Evolutionary conservation across 2,329 filamentous ascomycete genomes (phyloP).

Genomic region (Talaromyces atroroseus): DNA sequence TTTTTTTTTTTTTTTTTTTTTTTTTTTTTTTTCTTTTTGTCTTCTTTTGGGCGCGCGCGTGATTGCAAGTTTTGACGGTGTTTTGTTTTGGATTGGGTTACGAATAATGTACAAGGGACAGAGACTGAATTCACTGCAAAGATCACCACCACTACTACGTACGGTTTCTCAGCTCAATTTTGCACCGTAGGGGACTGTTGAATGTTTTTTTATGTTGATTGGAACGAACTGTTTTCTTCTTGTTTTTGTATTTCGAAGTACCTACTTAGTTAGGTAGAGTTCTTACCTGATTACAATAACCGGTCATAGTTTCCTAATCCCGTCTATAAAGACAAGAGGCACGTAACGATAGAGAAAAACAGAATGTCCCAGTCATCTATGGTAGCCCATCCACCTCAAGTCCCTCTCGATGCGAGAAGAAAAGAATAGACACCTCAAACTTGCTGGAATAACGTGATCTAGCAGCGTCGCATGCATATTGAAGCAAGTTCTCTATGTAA

Average conservation of each 20-base stretch:
- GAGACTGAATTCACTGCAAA: background rate
- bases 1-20: background rate
- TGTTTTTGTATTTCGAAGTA: too few relatives aligned
- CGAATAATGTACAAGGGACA: background rate
- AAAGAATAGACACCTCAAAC: conserved; percentile 44
- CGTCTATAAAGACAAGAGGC: too few relatives aligned
- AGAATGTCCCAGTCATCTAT: conserved; percentile 43
- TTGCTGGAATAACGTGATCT: conserved; percentile 36
- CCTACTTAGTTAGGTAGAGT: too few relatives aligned
- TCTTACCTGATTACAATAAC: too few relatives aligned
- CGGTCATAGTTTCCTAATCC: too few relatives aligned
- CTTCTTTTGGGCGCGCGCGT: background rate
- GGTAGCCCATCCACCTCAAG: conserved; percentile 38
- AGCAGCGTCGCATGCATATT: conserved; percentile 1
- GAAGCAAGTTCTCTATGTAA: background rate
- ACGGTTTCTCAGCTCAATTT: too few relatives aligned
- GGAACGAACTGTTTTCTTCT: too few relatives aligned
- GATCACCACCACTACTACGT: background rate
- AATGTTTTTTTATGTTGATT: too few relatives aligned
- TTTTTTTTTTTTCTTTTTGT: background rate
- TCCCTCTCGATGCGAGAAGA: conserved; percentile 9
- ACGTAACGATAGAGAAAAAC: too few relatives aligned
- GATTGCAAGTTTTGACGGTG: background rate
- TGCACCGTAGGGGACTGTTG: too few relatives aligned
- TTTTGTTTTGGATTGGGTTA: conserved; percentile 2